Evolutionary conservation across 2,329 filamentous ascomycete genomes (phyloP).

Genomic region (Teratosphaeria viscida): DNA sequence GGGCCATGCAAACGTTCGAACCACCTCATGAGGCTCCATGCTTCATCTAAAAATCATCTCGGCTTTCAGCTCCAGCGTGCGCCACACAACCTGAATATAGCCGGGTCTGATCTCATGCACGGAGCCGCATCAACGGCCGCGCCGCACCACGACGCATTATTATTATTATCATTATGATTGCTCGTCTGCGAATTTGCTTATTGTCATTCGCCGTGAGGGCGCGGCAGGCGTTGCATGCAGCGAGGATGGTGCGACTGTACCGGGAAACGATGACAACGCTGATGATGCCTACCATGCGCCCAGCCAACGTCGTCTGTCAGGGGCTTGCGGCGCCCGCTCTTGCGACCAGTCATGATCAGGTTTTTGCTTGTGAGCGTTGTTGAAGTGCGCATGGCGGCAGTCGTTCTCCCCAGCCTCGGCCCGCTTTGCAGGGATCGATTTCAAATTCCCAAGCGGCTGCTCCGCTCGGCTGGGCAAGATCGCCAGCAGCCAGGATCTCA

Average conservation of each 20-base stretch:
- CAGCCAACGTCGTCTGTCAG: neutral
- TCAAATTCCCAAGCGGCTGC: neutral
- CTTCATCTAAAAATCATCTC: neutral
- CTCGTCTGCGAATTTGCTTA: neutral
- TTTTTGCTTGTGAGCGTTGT: neutral
- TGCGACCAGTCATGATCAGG: neutral
- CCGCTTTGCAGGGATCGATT: neutral
- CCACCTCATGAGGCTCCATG: neutral
- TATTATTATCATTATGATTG: too few species aligned
- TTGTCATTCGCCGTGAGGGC: neutral
- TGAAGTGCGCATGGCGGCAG: neutral
- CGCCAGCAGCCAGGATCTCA: neutral
- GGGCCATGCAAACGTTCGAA: neutral
- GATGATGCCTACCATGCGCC: neutral
- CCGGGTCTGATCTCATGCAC: neutral
- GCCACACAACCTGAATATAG: neutral
- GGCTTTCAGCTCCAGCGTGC: neutral
- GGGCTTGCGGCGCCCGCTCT: neutral
- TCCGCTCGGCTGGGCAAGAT: neutral
- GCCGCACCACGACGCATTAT: neutral
- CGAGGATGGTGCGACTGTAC: neutral
- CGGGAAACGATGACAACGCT: neutral
- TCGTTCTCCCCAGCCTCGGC: neutral
- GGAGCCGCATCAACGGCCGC: neutral
- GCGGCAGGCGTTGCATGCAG: neutral